Base-by-base conservation (phyloP, 345 rosid species). In the Eucalyptus erythrocorys region DNA sequence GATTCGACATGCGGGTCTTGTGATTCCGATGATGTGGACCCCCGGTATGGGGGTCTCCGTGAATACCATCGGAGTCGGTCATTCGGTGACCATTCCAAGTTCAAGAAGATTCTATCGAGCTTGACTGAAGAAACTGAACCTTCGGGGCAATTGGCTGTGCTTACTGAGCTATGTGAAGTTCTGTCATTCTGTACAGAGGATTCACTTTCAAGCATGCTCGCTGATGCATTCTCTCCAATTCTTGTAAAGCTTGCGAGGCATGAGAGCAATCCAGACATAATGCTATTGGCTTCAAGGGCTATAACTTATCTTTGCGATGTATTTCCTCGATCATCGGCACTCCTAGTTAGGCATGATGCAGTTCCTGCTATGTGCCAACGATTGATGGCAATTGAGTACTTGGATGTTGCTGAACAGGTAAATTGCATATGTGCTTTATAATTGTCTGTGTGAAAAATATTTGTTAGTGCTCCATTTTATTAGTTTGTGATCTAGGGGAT, bases 331-430 rank as follows among this genome's bases (percentile, higher is more conserved):
- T 96, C 99, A 68, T 92, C 98, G 50, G 86, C 82, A 48, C 90
- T 92, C 87, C 98, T 98, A 91, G 97, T 98, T 89, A 93, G 92
- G 71, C 97, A 98, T 89, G 97, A 94, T 76, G 96, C 97, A 0
- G 90, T 96, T 91, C 94, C 97, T 92, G 96, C 96, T 85, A 97
- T 98, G 88, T 97, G 99, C 90, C 93, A 95, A 89, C 93, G 93
- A 87, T 93, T 97, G 89, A 87, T 93, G 93, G 94, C 93, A 84
- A 94, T 96, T 88, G 98, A 96, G 90, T 97, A 98, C 91, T 88
- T 95, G 92, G 99, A 98, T 90, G 98, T 98, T 49, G 99, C 99
- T 88, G 99, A 98, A 90, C 98, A 97, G 98, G 99, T 96, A 89
- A 61, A 50, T 37, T 89, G 42, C 68, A 15, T 47, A 27, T 71